These are phyloP conservation scores for Wallacemonas rigidus DNA, from an alignment of 208 protist species.

Conservation along the genomic window DNA sequence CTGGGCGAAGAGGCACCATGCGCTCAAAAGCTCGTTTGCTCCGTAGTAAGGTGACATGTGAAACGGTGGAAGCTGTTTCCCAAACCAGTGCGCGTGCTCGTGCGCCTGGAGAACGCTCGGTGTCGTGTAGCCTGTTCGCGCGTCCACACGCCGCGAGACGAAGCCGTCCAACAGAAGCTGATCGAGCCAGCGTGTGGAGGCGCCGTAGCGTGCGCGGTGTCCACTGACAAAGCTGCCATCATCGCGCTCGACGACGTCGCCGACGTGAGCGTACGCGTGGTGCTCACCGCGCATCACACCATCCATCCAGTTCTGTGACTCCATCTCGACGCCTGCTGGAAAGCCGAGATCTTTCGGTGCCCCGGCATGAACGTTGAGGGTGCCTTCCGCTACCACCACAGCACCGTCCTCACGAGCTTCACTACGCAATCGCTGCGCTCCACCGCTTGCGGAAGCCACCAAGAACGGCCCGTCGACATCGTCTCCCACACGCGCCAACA, in stretches of 20 bases:
- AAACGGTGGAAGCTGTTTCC: constrained; percentile 40
- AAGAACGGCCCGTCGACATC: constrained; percentile 1
- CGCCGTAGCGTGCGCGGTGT: constrained; percentile 13
- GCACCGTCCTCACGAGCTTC: no score
- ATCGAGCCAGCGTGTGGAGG: constrained; percentile 51
- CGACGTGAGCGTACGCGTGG: constrained; percentile 32
- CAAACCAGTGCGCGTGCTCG: constrained; percentile 26
- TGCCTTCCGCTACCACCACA: neutral
- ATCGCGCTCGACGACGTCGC: neutral
- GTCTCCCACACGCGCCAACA: constrained; percentile 24
- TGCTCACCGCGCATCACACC: constrained; percentile 47
- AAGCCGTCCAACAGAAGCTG: constrained; percentile 74
- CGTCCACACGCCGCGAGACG: constrained; percentile 55
- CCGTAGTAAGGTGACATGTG: constrained; percentile 71
- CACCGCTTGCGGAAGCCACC: neutral
- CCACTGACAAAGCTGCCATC: neutral
- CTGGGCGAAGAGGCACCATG: constrained; percentile 75
- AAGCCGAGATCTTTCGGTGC: constrained; percentile 52
- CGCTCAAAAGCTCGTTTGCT: constrained; percentile 48
- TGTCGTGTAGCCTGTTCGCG: constrained; percentile 49
- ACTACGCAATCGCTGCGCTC: no score
- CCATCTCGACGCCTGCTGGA: constrained; percentile 43
- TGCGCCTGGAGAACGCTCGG: constrained; percentile 35
- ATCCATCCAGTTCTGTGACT: constrained; percentile 52
- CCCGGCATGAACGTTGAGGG: constrained; percentile 46